Conservation (phyloP, 352 stramenopile species). For the Phytophthora macrochlamydospora region DNA sequence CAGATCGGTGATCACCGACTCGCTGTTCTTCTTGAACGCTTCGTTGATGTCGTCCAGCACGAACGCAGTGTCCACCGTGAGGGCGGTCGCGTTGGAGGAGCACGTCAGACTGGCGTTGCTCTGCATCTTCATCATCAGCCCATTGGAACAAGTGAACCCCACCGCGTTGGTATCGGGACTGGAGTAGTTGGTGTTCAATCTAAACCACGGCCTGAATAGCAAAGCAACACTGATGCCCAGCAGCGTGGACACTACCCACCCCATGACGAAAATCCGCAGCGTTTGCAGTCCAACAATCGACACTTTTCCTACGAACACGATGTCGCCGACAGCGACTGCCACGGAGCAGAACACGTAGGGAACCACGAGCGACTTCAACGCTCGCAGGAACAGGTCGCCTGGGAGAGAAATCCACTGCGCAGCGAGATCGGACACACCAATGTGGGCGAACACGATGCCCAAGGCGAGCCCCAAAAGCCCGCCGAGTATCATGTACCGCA, state of each 20-base stretch:
- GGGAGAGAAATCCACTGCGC: constrained; percentile 72
- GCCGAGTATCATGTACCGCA: constrained; percentile 58
- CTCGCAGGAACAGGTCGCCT: constrained; percentile 76
- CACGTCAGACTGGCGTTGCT: constrained; percentile 39
- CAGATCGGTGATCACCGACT: constrained; percentile 44
- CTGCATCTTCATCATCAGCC: constrained; percentile 34
- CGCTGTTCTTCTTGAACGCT: constrained; percentile 50
- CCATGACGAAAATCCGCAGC: constrained; percentile 58
- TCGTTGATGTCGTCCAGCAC: constrained; percentile 55
- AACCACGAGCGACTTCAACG: constrained; percentile 77
- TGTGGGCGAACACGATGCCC: constrained; percentile 47
- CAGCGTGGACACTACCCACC: constrained; percentile 53
- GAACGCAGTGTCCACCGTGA: constrained; percentile 40
- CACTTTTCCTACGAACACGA: constrained; percentile 77
- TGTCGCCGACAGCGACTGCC: constrained; percentile 74
- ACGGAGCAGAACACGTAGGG: constrained; percentile 86
- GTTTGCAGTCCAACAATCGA: constrained; percentile 73
- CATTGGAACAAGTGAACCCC: constrained; percentile 57
- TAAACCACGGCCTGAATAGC: constrained; percentile 64
- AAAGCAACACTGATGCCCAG: constrained; percentile 65
- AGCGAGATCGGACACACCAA: constrained; percentile 47
- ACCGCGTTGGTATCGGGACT: constrained; percentile 41
- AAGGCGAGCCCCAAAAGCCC: constrained; percentile 53
- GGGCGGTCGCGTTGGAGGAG: constrained; percentile 20
- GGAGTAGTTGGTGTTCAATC: constrained; percentile 21